Conservation (phyloP, 257 asterid species). For the Salvia splendens region DNA sequence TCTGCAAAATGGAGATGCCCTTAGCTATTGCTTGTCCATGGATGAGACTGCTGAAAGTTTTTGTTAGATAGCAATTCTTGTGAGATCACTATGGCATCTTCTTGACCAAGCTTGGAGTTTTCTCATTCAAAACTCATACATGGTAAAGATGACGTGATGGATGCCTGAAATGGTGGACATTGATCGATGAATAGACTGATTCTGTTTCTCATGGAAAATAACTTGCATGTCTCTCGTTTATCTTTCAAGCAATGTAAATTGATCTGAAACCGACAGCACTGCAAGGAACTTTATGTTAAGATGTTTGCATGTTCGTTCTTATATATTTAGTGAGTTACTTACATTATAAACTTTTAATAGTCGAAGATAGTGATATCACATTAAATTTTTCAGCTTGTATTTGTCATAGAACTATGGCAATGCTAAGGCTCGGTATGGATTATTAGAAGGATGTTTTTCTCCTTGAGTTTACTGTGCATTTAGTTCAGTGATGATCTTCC, state of each 20-base stretch:
- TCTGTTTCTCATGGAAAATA: too few relatives aligned
- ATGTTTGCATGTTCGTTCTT: neutral
- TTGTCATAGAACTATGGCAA: neutral
- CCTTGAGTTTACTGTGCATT: neutral
- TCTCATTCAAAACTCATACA: neutral
- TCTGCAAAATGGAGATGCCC: too few relatives aligned
- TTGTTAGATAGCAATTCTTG: too few relatives aligned
- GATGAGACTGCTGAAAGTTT: too few relatives aligned
- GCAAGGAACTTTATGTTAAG: neutral
- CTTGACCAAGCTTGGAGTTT: too few relatives aligned
- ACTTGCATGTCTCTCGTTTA: too few relatives aligned
- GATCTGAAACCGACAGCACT: neutral
- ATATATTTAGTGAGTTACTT: too few relatives aligned
- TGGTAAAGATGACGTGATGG: neutral
- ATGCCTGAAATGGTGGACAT: conserved; percentile 17
- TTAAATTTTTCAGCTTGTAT: neutral
- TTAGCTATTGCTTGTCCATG: too few relatives aligned
- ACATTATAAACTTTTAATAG: neutral
- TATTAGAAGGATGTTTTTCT: neutral
- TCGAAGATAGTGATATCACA: neutral
- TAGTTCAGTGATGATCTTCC: neutral
- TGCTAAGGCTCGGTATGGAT: conserved; percentile 1
- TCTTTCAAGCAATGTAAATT: too few relatives aligned
- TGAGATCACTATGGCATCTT: too few relatives aligned
- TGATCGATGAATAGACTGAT: neutral